phyloP scores from a whole-genome alignment of 305 asterid genomes.

The Euphrasia arctica region DNA sequence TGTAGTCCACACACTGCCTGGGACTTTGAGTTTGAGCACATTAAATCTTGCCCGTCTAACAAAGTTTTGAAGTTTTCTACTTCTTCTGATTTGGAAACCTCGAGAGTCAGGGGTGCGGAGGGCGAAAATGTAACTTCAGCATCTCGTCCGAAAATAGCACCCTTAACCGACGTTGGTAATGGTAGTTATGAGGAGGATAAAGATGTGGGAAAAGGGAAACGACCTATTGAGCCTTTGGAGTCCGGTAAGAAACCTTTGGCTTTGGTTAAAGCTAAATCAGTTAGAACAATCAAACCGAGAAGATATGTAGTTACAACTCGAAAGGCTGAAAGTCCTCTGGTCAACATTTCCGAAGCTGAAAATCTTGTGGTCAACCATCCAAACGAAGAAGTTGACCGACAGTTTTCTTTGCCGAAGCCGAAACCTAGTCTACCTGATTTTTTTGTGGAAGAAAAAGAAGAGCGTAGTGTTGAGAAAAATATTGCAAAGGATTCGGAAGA shows the following conservation, averaged over 20 bases:
- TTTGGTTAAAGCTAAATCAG: no score
- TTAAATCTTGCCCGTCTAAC: no score
- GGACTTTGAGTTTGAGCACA: no score
- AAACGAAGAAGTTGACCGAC: conserved; percentile 21
- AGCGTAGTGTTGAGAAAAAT: conserved; percentile 22
- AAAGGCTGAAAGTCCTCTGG: conserved; percentile 23
- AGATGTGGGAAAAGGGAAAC: no score
- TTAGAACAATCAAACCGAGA: no score
- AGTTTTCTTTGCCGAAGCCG: conserved; percentile 35
- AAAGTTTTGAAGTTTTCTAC: conserved; percentile 27
- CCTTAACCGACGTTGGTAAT: no score
- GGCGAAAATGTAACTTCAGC: no score
- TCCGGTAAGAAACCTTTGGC: no score
- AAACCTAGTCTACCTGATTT: conserved; percentile 32
- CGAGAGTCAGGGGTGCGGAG: no score
- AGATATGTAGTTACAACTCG: no score
- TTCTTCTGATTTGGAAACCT: conserved; percentile 13
- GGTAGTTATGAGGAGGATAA: background rate
- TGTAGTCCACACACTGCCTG: no score
- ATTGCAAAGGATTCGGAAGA: conserved; percentile 20
- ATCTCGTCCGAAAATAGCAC: no score
- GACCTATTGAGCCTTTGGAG: conserved; percentile 23
- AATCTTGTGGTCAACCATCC: conserved; percentile 20
- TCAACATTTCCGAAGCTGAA: conserved; percentile 16
- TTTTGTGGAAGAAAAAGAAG: conserved; percentile 34